phyloP scores from a whole-genome alignment of 148 eudicot genomes.

The Suaeda aralocaspica region DNA sequence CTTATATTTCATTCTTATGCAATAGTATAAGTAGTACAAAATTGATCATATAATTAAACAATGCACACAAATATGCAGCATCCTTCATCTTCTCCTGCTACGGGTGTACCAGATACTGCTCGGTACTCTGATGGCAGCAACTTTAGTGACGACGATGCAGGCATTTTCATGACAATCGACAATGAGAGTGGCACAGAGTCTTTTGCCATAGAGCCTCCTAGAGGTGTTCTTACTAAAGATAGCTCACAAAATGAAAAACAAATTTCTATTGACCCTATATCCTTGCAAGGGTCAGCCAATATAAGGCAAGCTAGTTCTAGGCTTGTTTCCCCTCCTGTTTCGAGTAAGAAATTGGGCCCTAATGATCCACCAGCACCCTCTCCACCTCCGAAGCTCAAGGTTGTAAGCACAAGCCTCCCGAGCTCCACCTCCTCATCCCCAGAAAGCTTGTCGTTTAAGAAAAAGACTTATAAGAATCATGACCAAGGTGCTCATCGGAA shows the following conservation, averaged over 20 bases:
- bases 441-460: slow-evolving; percentile 25
- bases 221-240: slow-evolving; percentile 21
- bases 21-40: not conserved
- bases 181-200: slow-evolving; percentile 30
- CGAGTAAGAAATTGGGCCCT: not conserved
- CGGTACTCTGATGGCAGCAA: slow-evolving; percentile 30
- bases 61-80: not conserved
- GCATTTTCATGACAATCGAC: slow-evolving; percentile 35
- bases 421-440: slow-evolving; percentile 59
- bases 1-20: not conserved
- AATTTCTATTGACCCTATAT: slow-evolving; percentile 76
- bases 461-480: slow-evolving; percentile 25
- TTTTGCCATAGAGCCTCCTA: slow-evolving; percentile 36
- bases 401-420: slow-evolving; percentile 58
- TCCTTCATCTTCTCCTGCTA: slow-evolving; percentile 10
- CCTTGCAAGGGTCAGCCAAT: slow-evolving; percentile 39
- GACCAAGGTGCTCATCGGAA: slow-evolving; percentile 5
- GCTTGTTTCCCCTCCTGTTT: slow-evolving; percentile 29
- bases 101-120: slow-evolving; percentile 17
- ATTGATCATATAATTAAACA: not conserved
- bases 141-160: slow-evolving; percentile 30
- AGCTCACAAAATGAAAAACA: slow-evolving; percentile 51
- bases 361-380: slow-evolving; percentile 21
- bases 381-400: slow-evolving; percentile 45
- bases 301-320: slow-evolving; percentile 32